Conservation (phyloP, 1,284 basidiomycete species). For the Ustilago hordei region DNA sequence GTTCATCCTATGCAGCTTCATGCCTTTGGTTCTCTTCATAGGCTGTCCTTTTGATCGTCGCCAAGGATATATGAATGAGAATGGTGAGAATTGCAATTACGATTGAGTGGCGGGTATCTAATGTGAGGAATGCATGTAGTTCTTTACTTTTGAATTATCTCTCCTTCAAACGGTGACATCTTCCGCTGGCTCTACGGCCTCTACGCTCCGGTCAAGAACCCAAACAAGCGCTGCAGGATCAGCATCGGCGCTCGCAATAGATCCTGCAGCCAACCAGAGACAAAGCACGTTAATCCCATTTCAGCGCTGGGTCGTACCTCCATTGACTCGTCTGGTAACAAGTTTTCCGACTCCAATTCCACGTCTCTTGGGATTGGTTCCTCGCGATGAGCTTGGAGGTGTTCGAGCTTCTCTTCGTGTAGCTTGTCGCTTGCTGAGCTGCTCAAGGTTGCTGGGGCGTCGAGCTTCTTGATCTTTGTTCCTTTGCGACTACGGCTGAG, state of each 20-base stretch:
- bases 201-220: conserved; percentile 10
- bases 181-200: neutral
- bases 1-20: neutral
- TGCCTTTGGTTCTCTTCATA: too few species aligned
- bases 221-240: conserved; percentile 10
- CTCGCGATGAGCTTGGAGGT: neutral
- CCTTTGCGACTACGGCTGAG: too few species aligned
- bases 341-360: neutral
- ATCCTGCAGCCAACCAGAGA: conserved; percentile 17
- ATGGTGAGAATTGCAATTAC: neutral
- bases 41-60: too few species aligned
- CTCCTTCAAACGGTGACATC: neutral
- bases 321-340: neutral
- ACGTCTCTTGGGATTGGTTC: neutral
- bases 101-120: neutral
- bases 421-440: too few species aligned
- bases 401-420: neutral
- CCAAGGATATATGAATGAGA: neutral
- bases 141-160: neutral
- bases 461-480: too few species aligned
- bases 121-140: neutral
- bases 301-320: neutral
- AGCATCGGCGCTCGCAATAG: conserved; percentile 15
- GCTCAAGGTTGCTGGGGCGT: too few species aligned
- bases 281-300: neutral